A percentile compares a stretch with the other conserved stretches of the same genome.
These are phyloP conservation scores for Plasmodium cynomolgi DNA, from an alignment of 169 alveolate genomes.

Conservation along the genomic window DNA sequence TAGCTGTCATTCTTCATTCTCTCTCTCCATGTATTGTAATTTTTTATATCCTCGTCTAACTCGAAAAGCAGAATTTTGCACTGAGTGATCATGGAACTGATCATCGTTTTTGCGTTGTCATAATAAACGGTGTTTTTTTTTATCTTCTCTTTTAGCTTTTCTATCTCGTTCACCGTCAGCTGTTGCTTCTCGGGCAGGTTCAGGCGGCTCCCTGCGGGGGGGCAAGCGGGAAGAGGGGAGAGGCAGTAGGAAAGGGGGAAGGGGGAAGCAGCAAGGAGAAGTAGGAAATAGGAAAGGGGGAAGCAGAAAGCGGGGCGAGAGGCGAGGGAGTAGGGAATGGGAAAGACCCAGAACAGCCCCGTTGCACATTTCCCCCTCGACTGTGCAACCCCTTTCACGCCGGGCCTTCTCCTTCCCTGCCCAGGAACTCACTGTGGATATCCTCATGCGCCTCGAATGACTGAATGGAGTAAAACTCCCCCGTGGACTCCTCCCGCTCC, in stretches of 20 bases:
- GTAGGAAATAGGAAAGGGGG: not conserved
- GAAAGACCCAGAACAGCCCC: not conserved
- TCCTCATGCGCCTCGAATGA: not conserved
- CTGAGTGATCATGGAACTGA: constrained; percentile 37
- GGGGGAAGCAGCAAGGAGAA: not conserved
- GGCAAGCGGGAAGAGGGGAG: too few species aligned
- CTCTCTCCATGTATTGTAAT: constrained; percentile 21
- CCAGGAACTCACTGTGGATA: not conserved
- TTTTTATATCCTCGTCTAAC: constrained; percentile 48
- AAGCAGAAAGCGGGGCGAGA: too few species aligned
- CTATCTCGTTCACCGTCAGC: constrained; percentile 29
- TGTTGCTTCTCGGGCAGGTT: constrained; percentile 54
- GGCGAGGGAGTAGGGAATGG: too few species aligned
- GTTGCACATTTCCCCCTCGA: not conserved
- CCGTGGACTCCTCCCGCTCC: not conserved
- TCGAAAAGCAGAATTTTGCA: constrained; percentile 63
- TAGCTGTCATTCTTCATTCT: constrained; percentile 40
- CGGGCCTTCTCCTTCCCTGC: not conserved
- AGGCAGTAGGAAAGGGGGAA: not conserved
- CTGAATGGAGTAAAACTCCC: not conserved
- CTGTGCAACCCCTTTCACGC: not conserved
- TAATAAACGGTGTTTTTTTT: constrained; percentile 37
- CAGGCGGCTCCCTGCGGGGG: not conserved
- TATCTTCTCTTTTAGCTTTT: constrained; percentile 47
- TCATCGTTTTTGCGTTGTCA: constrained; percentile 39